Base-by-base conservation (phyloP, 371 early-diverging fungal species). In the Apophysomyces ossiformis region DNA sequence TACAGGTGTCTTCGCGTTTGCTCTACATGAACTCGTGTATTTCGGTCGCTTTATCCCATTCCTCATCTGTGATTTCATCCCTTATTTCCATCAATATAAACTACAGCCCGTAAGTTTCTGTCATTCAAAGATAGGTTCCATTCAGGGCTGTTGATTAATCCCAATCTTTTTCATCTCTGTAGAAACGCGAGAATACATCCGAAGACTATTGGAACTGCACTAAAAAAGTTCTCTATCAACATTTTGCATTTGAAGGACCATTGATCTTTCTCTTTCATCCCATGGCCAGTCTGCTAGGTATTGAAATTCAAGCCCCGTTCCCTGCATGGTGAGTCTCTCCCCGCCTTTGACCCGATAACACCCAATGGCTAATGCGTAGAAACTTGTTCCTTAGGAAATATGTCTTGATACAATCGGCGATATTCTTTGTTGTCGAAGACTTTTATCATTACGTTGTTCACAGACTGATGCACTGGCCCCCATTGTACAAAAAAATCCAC, bases 231-330 rank as follows among this genome's bases (percentile, higher is more conserved):
- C 71, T 96, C 26, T 78, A 87, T 62, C 78, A 78, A 57, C 96
- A 96, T 65, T 87, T 93, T 71, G 37, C 88, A 36, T 85, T 92
- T 67, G 93, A 95, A 79, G 86, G 91, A 35, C 96, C 96, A 62
- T 80, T 95, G 80, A 92, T 95, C 79, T 83, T 93, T 50, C 74
- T 81, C 15, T 97, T 97, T 82, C 89, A 95, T 74, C 95, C 96
- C 8, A 70, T 90, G 67, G 95, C 93, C 16, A 84, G 84, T 67
- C 67, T 86, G 46, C 82, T 95, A 60, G 96, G 96, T 59, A 95
- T 96, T 89, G 82, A 90, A 18, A 85, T 95, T 46, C 71, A 85
- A 11, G 89, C 91, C 8, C 96, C 96, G 56, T 90, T 97, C 75
- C 97, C 97, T 16, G 71, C 81, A 45, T 85, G 87, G 93, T 88